Conservation (phyloP, 1,284 basidiomycete species). For the Earliella scabrosa region DNA sequence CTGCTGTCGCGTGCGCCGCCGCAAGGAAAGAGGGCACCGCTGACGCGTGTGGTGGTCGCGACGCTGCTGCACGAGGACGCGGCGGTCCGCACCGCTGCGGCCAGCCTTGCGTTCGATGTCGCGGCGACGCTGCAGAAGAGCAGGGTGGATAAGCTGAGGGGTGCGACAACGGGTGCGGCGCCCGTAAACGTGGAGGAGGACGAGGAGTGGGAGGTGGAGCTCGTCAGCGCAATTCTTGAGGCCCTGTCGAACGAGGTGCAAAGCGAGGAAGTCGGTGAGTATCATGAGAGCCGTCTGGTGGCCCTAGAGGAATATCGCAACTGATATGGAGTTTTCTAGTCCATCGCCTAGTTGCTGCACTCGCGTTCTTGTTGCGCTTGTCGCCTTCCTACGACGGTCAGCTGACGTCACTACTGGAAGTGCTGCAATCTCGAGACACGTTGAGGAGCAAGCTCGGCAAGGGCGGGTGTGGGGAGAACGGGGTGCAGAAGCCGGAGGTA, state of each 20-base stretch:
- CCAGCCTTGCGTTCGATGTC: conserved; percentile 81
- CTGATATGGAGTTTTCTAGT: conserved; percentile 47
- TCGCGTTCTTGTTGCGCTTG: conserved; percentile 75
- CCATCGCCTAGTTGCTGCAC: conserved; percentile 77
- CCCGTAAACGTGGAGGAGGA: conserved; percentile 47
- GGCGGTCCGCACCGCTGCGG: conserved; percentile 76
- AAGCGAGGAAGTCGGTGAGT: conserved; percentile 82
- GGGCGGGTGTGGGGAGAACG: conserved; percentile 52
- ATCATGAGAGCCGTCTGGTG: background rate
- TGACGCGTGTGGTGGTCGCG: conserved; percentile 58
- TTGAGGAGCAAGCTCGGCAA: conserved; percentile 56
- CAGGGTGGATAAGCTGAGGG: conserved; percentile 50
- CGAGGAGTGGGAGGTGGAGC: conserved; percentile 85
- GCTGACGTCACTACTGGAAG: conserved; percentile 64
- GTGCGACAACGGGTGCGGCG: conserved; percentile 28
- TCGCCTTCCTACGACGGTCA: conserved; percentile 64
- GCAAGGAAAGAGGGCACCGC: conserved; percentile 25
- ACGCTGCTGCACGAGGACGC: conserved; percentile 72
- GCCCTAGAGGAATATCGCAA: background rate
- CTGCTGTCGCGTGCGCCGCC: conserved; percentile 43
- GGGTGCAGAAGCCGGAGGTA: conserved; percentile 66
- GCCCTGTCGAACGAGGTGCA: conserved; percentile 70
- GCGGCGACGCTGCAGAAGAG: conserved; percentile 66
- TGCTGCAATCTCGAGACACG: conserved; percentile 62
- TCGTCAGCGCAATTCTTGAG: conserved; percentile 79